phyloP scores from a whole-genome alignment of 2,329 filamentous ascomycete genomes.

The Aspergillus ochraceoroseus region DNA sequence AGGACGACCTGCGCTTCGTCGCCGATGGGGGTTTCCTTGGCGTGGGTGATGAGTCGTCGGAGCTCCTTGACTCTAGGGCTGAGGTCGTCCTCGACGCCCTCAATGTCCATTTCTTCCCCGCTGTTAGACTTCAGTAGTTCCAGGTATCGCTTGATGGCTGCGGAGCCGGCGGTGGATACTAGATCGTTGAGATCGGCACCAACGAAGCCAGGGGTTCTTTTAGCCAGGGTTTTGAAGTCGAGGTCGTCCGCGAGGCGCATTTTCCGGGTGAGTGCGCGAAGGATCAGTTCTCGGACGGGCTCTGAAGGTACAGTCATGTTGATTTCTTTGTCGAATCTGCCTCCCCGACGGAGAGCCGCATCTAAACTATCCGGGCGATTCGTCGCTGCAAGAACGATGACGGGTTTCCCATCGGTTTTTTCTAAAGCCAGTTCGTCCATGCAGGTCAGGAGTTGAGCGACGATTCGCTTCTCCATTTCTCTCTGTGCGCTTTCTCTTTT shows the following conservation, averaged over 20 bases:
- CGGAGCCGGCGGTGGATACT: conserved; percentile 60
- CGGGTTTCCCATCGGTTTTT: conserved; percentile 67
- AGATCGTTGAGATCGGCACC: conserved; percentile 78
- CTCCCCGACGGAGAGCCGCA: conserved; percentile 66
- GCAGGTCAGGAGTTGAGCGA: conserved; percentile 74
- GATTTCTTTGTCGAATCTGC: conserved; percentile 75
- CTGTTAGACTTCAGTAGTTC: conserved; percentile 48
- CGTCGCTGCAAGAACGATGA: conserved; percentile 87
- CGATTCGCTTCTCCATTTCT: conserved; percentile 85
- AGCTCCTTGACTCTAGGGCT: conserved; percentile 44
- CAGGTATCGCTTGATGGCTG: conserved; percentile 59
- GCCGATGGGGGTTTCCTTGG: conserved; percentile 49
- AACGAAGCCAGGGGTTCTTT: conserved; percentile 85
- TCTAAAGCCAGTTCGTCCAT: conserved; percentile 76
- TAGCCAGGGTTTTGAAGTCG: conserved; percentile 69
- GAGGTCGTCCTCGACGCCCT: conserved; percentile 34
- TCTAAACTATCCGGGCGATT: conserved; percentile 84
- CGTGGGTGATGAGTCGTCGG: conserved; percentile 52
- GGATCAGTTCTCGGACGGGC: conserved; percentile 68
- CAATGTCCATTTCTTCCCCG: conserved; percentile 52
- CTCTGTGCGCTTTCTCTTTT: conserved; percentile 77
- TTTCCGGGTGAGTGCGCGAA: conserved; percentile 65
- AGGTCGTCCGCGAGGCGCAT: conserved; percentile 63
- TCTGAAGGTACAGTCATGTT: conserved; percentile 85
- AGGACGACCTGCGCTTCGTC: conserved; percentile 52